phyloP scores from a whole-genome alignment of 495 filamentous ascomycete species.

The Annulohypoxylon moriforme region DNA sequence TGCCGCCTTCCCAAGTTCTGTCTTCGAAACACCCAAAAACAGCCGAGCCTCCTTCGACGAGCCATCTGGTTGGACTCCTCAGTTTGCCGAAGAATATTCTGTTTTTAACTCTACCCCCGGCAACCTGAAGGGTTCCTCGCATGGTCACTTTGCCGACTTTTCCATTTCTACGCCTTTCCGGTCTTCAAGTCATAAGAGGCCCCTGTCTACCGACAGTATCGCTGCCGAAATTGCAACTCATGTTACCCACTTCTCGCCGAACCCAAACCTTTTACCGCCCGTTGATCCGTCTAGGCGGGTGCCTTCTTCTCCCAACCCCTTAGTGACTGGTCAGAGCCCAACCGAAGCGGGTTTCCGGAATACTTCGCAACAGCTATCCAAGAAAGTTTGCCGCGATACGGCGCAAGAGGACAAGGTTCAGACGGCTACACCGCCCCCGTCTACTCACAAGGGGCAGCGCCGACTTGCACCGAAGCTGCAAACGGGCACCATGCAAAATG shows the following conservation, averaged over 20 bases:
- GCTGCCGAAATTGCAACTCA: slow-evolving; percentile 64
- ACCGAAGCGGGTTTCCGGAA: slow-evolving; percentile 37
- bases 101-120: slow-evolving; percentile 68
- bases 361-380: slow-evolving; percentile 45
- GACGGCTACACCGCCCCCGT: slow-evolving; percentile 64
- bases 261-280: slow-evolving; percentile 63
- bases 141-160: slow-evolving; percentile 56
- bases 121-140: slow-evolving; percentile 56
- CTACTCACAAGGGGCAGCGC: slow-evolving; percentile 61
- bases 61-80: slow-evolving; percentile 63
- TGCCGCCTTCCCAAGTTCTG: slow-evolving; percentile 67
- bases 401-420: slow-evolving; percentile 53
- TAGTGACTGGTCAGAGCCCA: slow-evolving; percentile 52
- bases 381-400: slow-evolving; percentile 56
- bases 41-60: slow-evolving; percentile 60
- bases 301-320: slow-evolving; percentile 65
- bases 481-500: slow-evolving; percentile 65
- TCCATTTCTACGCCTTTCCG: slow-evolving; percentile 48
- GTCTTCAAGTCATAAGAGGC: slow-evolving; percentile 52
- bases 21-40: slow-evolving; percentile 74
- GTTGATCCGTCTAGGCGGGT: slow-evolving; percentile 68
- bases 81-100: slow-evolving; percentile 68
- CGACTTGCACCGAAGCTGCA: slow-evolving; percentile 64
- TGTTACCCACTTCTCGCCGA: slow-evolving; percentile 68
- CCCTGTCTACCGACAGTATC: slow-evolving; percentile 53